These are phyloP conservation scores for Talaromyces sp. DNA, from an alignment of 2,329 filamentous ascomycete genomes.

Conservation along the genomic window DNA sequence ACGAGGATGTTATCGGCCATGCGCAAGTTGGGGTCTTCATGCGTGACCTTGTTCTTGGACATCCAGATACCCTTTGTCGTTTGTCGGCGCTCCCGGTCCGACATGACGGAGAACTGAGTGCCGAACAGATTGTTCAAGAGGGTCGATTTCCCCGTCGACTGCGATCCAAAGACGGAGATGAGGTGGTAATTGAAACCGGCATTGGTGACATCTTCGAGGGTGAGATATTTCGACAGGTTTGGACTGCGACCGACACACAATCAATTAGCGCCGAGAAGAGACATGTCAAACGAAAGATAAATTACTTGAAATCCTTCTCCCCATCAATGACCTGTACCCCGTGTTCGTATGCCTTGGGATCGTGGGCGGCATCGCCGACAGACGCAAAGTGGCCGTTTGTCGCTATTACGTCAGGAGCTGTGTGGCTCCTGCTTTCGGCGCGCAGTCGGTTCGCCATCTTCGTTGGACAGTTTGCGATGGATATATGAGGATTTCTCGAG, in stretches of 20 bases:
- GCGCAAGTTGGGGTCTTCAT: conserved; percentile 37
- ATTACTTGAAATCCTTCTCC: conserved; percentile 94
- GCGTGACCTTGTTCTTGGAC: conserved; percentile 81
- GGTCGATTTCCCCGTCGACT: conserved; percentile 97
- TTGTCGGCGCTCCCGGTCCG: conserved; percentile 85
- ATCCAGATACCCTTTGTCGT: conserved; percentile 99
- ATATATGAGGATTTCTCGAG: background rate
- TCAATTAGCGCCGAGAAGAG: background rate
- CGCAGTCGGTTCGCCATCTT: conserved; percentile 10
- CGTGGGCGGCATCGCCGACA: conserved; percentile 28
- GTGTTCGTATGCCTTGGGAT: conserved; percentile 62
- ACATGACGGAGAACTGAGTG: conserved; percentile 96
- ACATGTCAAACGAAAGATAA: background rate
- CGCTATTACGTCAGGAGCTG: conserved; percentile 33
- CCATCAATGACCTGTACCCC: conserved; percentile 96
- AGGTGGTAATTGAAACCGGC: conserved; percentile 98
- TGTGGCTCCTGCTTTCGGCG: conserved; percentile 22
- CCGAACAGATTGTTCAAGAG: conserved; percentile 93
- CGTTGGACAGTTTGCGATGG: background rate
- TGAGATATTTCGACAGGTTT: conserved; percentile 75
- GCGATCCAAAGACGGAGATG: conserved; percentile 97
- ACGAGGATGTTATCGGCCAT: conserved; percentile 99
- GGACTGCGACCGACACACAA: conserved; percentile 45
- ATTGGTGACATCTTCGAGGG: conserved; percentile 70
- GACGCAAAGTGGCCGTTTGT: conserved; percentile 43